Evolutionary conservation across 257 asterid genomes (phyloP).

Genomic region (Fraxinus excelsior): DNA sequence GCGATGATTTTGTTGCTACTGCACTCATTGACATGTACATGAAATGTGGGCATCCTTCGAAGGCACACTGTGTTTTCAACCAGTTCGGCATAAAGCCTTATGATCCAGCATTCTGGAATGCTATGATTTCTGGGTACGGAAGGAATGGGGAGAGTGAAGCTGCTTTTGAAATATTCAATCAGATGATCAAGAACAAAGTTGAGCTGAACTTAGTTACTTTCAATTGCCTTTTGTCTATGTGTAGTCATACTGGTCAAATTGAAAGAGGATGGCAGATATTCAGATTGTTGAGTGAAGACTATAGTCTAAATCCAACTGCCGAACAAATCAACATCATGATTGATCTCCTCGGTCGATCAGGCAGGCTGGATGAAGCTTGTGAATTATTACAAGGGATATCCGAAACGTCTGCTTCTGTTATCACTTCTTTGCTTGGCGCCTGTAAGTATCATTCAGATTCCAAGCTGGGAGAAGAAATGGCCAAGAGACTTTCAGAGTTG

Average conservation of each 20-base stretch:
- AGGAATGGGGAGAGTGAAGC: constrained; percentile 69
- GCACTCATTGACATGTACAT: constrained; percentile 82
- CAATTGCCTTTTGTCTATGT: constrained; percentile 70
- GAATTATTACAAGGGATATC: constrained; percentile 57
- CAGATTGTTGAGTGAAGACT: constrained; percentile 48
- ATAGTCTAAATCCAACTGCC: constrained; percentile 60
- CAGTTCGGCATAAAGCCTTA: constrained; percentile 46
- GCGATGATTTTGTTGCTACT: constrained; percentile 62
- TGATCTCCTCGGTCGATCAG: constrained; percentile 79
- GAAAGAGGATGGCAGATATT: constrained; percentile 65
- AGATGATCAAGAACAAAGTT: constrained; percentile 60
- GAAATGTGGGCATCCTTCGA: constrained; percentile 69
- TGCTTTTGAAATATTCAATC: constrained; percentile 59
- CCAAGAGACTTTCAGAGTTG: constrained; percentile 50
- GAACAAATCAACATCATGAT: constrained; percentile 64
- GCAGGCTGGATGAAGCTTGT: constrained; percentile 68
- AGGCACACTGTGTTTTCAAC: constrained; percentile 47
- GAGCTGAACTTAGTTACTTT: constrained; percentile 70
- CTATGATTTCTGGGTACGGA: no score
- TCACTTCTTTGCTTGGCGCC: constrained; percentile 71
- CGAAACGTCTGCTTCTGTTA: constrained; percentile 47
- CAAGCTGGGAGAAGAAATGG: constrained; percentile 63
- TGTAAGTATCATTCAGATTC: constrained; percentile 57
- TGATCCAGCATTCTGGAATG: constrained; percentile 81
- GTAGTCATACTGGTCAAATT: constrained; percentile 67